Evolutionary conservation across 805 yeast genomes (phyloP).

Genomic region (Saccharomycopsis microspora): DNA sequence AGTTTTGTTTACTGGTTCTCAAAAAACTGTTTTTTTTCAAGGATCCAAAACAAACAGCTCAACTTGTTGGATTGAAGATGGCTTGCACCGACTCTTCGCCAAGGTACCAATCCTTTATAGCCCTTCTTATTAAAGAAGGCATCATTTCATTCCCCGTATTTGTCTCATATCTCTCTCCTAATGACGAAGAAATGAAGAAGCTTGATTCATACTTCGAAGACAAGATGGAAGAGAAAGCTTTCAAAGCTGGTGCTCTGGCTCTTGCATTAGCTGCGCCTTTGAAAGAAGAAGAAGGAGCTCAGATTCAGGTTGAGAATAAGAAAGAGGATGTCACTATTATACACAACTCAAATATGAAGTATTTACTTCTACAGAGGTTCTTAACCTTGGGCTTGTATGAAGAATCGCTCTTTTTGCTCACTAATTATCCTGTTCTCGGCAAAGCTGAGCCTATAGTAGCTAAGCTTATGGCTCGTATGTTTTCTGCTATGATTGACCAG

Average conservation of each 20-base stretch:
- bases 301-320: neutral
- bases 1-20: conserved; percentile 25
- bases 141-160: conserved; percentile 53
- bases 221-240: conserved; percentile 41
- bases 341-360: conserved; percentile 24
- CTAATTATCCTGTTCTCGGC: conserved; percentile 51
- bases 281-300: conserved; percentile 31
- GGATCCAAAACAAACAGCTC: conserved; percentile 33
- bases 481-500: conserved; percentile 39
- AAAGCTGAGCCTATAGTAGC: conserved; percentile 39
- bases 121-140: conserved; percentile 52
- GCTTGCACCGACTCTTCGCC: conserved; percentile 9
- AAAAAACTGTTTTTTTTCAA: neutral
- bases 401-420: conserved; percentile 49
- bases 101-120: conserved; percentile 21
- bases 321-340: conserved; percentile 4
- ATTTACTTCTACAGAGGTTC: conserved; percentile 38
- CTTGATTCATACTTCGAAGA: conserved; percentile 34
- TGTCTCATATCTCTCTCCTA: conserved; percentile 45
- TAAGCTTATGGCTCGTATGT: conserved; percentile 35
- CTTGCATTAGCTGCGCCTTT: conserved; percentile 84
- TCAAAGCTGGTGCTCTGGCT: conserved; percentile 60
- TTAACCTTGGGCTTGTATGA: conserved; percentile 49
- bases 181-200: conserved; percentile 31
- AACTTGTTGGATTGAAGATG: conserved; percentile 38